phyloP scores from a whole-genome alignment of 352 stramenopile species.

The Globisporangium uncinulatum region DNA sequence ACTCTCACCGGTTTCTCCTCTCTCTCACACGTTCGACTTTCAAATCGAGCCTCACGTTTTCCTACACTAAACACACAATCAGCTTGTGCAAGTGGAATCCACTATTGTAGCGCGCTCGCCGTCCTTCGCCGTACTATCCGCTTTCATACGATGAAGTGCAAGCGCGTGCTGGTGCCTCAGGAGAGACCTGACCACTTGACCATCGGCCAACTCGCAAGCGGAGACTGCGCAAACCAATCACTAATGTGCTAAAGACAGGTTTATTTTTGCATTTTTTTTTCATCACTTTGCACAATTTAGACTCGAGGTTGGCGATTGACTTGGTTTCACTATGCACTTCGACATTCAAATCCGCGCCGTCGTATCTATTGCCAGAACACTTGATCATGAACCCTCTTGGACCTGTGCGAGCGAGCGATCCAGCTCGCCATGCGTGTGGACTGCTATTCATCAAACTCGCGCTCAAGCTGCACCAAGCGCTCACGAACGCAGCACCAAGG shows the following conservation, averaged over 20 bases:
- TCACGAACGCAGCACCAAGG: too few species aligned
- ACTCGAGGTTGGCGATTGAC: background rate
- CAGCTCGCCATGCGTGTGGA: too few species aligned
- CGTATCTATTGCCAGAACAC: too few species aligned
- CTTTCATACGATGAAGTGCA: too few species aligned
- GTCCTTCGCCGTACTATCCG: too few species aligned
- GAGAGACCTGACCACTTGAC: background rate
- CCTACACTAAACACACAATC: background rate
- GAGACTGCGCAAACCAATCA: background rate
- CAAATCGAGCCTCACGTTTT: background rate
- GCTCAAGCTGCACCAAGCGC: too few species aligned
- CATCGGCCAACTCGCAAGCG: background rate
- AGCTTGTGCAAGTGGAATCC: background rate
- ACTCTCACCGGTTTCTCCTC: background rate
- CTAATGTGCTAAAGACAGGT: constrained; percentile 1
- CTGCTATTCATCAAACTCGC: too few species aligned
- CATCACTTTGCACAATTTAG: background rate
- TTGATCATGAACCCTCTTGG: too few species aligned
- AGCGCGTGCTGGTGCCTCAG: background rate
- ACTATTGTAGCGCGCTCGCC: too few species aligned
- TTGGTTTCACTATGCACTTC: background rate
- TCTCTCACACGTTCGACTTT: background rate
- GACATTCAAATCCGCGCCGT: too few species aligned
- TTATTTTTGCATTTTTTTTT: background rate
- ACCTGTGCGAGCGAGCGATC: too few species aligned